Conservation (phyloP, 1,284 basidiomycete genomes). For the Exsudoporus floridanus region DNA sequence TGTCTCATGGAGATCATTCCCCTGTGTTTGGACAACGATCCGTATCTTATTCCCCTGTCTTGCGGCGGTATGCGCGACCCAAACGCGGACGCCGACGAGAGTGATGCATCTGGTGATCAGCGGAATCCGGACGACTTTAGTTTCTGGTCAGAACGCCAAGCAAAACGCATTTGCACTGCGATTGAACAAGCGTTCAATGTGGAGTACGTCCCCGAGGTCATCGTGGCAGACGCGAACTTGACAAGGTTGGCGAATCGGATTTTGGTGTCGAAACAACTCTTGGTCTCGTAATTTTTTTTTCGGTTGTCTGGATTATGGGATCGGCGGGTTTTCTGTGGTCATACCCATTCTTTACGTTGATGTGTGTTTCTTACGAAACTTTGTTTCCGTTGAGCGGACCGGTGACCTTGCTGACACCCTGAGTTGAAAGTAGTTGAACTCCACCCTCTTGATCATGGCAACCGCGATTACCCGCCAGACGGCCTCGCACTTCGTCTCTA, state of each 20-base stretch:
- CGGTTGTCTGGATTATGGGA: neutral
- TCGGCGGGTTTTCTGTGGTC: too few relatives aligned
- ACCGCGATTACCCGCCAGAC: too few relatives aligned
- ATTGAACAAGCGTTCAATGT: constrained; percentile 83
- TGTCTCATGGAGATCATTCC: constrained; percentile 77
- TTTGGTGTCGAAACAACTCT: constrained; percentile 74
- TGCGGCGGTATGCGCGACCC: constrained; percentile 45
- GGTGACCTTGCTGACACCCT: too few relatives aligned
- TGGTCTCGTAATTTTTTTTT: constrained; percentile 12
- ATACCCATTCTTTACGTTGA: neutral
- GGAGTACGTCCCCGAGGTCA: constrained; percentile 86
- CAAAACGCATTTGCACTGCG: constrained; percentile 78
- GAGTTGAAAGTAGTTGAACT: too few relatives aligned
- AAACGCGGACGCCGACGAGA: constrained; percentile 12
- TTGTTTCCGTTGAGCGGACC: too few relatives aligned
- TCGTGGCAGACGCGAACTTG: constrained; percentile 92
- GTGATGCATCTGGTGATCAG: constrained; percentile 40
- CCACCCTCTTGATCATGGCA: too few relatives aligned
- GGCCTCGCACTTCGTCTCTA: too few relatives aligned
- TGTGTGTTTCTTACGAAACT: too few relatives aligned
- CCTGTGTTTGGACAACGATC: constrained; percentile 84
- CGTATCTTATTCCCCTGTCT: constrained; percentile 76
- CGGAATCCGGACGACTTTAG: constrained; percentile 89
- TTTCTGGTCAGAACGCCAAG: constrained; percentile 90
- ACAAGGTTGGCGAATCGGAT: constrained; percentile 80